Percentiles rank a stretch among this genome's conserved stretches.
phyloP scores from a whole-genome alignment of 495 filamentous ascomycete genomes.

The Podospora fimiseda region DNA sequence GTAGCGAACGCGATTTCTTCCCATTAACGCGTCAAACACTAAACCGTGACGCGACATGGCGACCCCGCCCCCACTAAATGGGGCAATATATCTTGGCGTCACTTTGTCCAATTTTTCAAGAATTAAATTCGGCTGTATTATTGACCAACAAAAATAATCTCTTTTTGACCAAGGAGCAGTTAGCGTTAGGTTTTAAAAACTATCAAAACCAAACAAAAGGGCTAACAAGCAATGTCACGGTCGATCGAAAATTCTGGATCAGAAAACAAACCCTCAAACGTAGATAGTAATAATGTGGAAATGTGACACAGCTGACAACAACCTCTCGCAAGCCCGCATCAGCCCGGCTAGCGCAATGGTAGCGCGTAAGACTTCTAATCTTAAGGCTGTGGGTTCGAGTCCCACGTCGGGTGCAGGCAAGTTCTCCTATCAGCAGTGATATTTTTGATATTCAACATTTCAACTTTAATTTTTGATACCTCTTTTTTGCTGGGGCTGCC shows the following conservation, averaged over 20 bases:
- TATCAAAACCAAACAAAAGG: no score
- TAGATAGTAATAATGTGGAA: no score
- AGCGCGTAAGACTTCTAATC: constrained; percentile 6
- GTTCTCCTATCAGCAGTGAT: neutral
- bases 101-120: no score
- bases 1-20: neutral
- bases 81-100: neutral
- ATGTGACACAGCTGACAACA: no score
- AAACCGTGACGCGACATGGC: constrained; percentile 7
- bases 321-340: no score
- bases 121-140: no score
- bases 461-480: neutral
- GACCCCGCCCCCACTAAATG: neutral
- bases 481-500: neutral
- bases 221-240: no score
- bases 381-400: constrained; percentile 6
- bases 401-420: constrained; percentile 1
- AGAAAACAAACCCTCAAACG: no score
- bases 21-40: constrained; percentile 5
- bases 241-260: no score
- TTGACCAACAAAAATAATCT: no score
- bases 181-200: no score
- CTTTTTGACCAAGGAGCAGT: no score
- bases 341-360: constrained; percentile 2
- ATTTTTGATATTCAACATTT: neutral